These are phyloP conservation scores for Penicillium hesseltinei DNA, from an alignment of 2,329 filamentous ascomycete species.

Conservation along the genomic window DNA sequence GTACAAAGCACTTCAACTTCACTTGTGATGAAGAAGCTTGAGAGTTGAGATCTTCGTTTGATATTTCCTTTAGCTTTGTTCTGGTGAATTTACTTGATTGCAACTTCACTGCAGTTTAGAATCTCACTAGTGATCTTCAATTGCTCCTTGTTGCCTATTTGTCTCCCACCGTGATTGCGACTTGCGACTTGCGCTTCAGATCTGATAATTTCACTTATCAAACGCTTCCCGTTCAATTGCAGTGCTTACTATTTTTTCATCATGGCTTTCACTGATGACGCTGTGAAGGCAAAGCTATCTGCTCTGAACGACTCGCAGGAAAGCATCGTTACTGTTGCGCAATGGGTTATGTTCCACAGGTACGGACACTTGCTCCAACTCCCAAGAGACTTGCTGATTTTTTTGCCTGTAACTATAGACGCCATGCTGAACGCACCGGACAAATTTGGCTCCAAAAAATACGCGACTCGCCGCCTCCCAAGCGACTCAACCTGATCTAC, in stretches of 20 bases:
- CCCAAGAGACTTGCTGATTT: conserved; percentile 15
- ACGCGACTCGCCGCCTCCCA: conserved; percentile 80
- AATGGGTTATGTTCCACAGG: conserved; percentile 99
- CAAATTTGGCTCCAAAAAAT: conserved; percentile 88
- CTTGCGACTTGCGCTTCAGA: neutral
- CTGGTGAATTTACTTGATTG: neutral
- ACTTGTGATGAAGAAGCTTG: neutral
- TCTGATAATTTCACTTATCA: neutral
- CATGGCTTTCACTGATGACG: conserved; percentile 96
- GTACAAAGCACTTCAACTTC: conserved; percentile 14
- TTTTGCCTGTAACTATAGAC: conserved; percentile 51
- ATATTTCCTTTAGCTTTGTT: neutral
- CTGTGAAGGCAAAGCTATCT: conserved; percentile 89
- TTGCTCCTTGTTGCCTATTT: neutral
- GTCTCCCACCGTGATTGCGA: neutral
- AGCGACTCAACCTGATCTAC: conserved; percentile 87
- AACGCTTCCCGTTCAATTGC: neutral
- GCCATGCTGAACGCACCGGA: conserved; percentile 87
- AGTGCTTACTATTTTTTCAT: conserved; percentile 13
- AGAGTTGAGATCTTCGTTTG: neutral
- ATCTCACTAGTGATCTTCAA: neutral
- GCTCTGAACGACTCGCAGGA: conserved; percentile 97
- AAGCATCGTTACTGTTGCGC: conserved; percentile 90
- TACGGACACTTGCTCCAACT: conserved; percentile 44
- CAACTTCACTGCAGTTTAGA: neutral